phyloP scores from a whole-genome alignment of 768 basidiomycete genomes.

The Filobasidium wieringae region DNA sequence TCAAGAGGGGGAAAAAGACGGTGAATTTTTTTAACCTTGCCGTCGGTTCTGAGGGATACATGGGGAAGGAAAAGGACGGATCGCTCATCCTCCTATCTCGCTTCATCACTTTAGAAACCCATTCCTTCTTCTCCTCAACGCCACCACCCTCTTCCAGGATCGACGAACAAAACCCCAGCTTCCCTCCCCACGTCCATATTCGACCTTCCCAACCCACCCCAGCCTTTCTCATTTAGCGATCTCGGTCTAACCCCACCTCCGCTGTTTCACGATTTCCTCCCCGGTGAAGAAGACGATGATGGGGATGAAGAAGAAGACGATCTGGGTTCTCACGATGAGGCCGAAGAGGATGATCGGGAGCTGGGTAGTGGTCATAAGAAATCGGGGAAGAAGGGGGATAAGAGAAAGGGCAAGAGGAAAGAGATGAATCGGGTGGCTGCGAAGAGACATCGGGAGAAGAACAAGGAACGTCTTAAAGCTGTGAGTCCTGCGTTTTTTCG shows the following conservation, averaged over 20 bases:
- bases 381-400: neutral
- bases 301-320: neutral
- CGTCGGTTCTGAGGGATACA: no score
- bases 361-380: no score
- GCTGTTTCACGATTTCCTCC: neutral
- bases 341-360: neutral
- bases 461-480: constrained; percentile 7
- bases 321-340: neutral
- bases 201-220: neutral
- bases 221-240: neutral
- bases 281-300: no score
- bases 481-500: neutral
- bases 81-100: no score
- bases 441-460: constrained; percentile 12
- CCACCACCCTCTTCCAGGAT: no score
- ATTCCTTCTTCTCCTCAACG: no score
- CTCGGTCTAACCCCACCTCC: neutral
- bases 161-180: no score
- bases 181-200: no score
- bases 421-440: constrained; percentile 9
- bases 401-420: neutral
- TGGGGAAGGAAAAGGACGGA: no score
- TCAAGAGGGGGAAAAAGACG: no score
- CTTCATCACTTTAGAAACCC: no score
- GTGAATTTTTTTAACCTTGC: no score